A percentile compares a stretch with the other conserved stretches of the same genome.
Conservation (phyloP, 805 yeast species). For the Schizosaccharomyces octosporus region DNA sequence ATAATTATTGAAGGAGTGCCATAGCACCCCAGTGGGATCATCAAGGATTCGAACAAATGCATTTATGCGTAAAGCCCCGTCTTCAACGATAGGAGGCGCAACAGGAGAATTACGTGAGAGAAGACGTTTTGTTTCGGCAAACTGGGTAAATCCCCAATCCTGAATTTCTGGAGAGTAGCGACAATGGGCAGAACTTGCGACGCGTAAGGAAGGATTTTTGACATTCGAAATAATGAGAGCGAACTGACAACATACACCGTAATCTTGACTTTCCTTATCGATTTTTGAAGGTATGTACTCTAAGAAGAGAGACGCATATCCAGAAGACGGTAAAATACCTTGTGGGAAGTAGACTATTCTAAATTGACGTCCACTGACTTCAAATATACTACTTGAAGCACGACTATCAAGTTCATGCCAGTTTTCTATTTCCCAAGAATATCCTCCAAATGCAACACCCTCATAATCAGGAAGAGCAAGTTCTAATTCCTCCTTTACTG, state of each 20-base stretch:
- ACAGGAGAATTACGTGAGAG: slow-evolving; percentile 15
- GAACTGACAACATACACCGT: neutral
- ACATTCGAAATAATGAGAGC: neutral
- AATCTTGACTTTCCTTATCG: neutral
- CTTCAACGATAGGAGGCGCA: slow-evolving; percentile 21
- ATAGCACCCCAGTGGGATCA: slow-evolving; percentile 81
- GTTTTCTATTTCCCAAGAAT: neutral
- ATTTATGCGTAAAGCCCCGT: slow-evolving; percentile 41
- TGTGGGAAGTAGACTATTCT: neutral
- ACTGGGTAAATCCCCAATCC: slow-evolving; percentile 90
- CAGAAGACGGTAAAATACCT: neutral
- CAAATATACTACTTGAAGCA: neutral
- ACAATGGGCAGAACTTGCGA: slow-evolving; percentile 31
- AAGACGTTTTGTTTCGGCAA: slow-evolving; percentile 32
- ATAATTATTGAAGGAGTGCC: slow-evolving; percentile 60
- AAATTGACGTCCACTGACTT: neutral
- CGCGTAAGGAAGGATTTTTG: neutral
- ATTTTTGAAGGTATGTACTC: neutral
- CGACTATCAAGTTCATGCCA: neutral
- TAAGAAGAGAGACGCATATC: neutral
- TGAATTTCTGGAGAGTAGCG: slow-evolving; percentile 51
- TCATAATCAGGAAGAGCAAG: neutral
- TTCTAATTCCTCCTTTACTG: neutral
- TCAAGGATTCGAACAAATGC: slow-evolving; percentile 53
- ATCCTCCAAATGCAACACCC: neutral